Conservation (phyloP, 805 yeast genomes). For the Phaffomyces antillensis region DNA sequence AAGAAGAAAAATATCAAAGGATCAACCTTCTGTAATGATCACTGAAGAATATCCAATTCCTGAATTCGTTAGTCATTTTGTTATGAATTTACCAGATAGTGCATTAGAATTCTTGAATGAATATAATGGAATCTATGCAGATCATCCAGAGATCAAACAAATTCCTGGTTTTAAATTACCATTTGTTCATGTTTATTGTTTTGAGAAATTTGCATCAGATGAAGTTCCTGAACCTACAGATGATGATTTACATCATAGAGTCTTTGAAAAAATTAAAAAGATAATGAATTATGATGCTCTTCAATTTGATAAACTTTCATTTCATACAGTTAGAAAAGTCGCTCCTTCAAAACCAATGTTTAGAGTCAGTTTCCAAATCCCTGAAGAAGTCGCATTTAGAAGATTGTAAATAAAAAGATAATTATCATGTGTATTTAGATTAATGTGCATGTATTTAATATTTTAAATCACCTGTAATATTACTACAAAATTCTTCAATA, state of each 20-base stretch:
- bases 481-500: constrained; percentile 43
- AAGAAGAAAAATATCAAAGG: constrained; percentile 27
- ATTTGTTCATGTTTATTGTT: constrained; percentile 80
- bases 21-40: constrained; percentile 10
- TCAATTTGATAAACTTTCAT: constrained; percentile 41
- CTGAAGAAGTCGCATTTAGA: constrained; percentile 55
- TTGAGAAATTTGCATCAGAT: constrained; percentile 76
- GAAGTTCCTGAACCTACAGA: constrained; percentile 57
- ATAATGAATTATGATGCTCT: constrained; percentile 37
- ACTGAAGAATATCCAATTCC: constrained; percentile 38
- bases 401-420: neutral
- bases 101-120: constrained; percentile 79
- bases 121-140: constrained; percentile 63
- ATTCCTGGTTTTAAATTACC: constrained; percentile 57
- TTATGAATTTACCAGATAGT: constrained; percentile 93
- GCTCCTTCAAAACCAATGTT: constrained; percentile 97
- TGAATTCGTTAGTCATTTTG: constrained; percentile 57
- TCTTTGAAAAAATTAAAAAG: constrained; percentile 45
- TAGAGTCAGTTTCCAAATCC: constrained; percentile 74
- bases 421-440: too few species aligned
- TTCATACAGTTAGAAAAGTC: constrained; percentile 87
- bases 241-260: constrained; percentile 61
- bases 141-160: constrained; percentile 29
- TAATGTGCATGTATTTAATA: constrained; percentile 19
- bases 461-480: constrained; percentile 37